These are phyloP conservation scores for Delonix regia DNA, from an alignment of 306 rosid species.

Conservation along the genomic window DNA sequence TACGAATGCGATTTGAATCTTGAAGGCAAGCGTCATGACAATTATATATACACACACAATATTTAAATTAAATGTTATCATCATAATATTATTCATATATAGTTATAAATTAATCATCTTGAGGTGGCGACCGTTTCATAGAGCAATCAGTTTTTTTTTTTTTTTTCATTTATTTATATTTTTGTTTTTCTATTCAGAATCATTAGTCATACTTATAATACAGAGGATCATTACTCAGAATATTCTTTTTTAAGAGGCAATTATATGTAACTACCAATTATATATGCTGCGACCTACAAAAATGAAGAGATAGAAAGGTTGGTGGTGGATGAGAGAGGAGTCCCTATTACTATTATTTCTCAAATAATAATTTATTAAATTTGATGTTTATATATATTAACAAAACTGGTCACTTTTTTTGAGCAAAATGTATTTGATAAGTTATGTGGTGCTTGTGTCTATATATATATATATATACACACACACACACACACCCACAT, in stretches of 20 bases:
- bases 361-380: not conserved
- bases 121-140: slow-evolving; percentile 4
- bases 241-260: slow-evolving; percentile 3
- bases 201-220: not conserved
- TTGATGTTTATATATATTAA: too few relatives aligned
- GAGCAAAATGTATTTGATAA: too few relatives aligned
- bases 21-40: not conserved
- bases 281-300: not conserved
- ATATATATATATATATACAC: too few relatives aligned
- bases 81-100: not conserved
- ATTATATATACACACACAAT: too few relatives aligned
- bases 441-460: too few relatives aligned
- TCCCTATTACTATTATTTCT: not conserved
- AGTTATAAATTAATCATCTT: slow-evolving; percentile 5
- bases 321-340: not conserved
- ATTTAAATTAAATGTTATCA: slow-evolving; percentile 28
- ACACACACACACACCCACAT: too few relatives aligned
- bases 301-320: not conserved
- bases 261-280: not conserved
- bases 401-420: too few relatives aligned
- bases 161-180: not conserved
- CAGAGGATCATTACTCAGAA: slow-evolving; percentile 5
- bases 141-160: slow-evolving; percentile 4
- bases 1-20: slow-evolving; percentile 1
- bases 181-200: not conserved